phyloP scores from a whole-genome alignment of 2,329 filamentous ascomycete species.

The Rhexocercosporidium sp. region DNA sequence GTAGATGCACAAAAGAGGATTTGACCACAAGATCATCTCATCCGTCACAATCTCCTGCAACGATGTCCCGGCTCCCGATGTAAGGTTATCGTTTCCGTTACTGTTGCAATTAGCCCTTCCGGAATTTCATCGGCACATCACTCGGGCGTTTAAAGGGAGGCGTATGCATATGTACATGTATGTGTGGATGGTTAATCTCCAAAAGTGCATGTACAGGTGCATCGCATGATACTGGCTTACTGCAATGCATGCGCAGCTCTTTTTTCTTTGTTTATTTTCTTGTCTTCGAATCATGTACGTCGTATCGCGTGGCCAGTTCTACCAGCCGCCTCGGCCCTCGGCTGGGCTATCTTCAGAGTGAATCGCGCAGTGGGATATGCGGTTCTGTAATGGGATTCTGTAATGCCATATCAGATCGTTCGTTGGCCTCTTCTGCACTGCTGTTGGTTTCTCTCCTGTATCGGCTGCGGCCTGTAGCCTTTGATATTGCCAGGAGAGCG shows the following conservation, averaged over 20 bases:
- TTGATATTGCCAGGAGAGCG: background rate
- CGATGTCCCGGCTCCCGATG: background rate
- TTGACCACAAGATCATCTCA: background rate
- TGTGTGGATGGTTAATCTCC: background rate
- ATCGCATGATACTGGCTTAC: background rate
- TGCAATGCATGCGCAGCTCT: background rate
- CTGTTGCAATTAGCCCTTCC: background rate
- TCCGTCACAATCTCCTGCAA: background rate
- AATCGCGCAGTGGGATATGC: background rate
- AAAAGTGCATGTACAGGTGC: background rate
- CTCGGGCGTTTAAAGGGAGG: background rate
- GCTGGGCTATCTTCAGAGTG: background rate
- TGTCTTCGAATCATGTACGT: background rate
- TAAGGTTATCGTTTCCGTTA: background rate
- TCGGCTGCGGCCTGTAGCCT: background rate
- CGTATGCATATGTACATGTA: conserved; percentile 2
- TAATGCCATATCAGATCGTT: background rate
- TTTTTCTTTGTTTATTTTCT: background rate
- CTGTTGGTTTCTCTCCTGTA: background rate
- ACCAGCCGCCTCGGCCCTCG: background rate
- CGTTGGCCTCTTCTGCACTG: background rate
- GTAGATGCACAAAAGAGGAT: background rate
- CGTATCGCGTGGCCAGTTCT: background rate
- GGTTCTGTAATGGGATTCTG: background rate
- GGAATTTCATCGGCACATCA: background rate